Evolutionary conservation across 768 basidiomycete genomes (phyloP).

Genomic region (Trametes meyenii): DNA sequence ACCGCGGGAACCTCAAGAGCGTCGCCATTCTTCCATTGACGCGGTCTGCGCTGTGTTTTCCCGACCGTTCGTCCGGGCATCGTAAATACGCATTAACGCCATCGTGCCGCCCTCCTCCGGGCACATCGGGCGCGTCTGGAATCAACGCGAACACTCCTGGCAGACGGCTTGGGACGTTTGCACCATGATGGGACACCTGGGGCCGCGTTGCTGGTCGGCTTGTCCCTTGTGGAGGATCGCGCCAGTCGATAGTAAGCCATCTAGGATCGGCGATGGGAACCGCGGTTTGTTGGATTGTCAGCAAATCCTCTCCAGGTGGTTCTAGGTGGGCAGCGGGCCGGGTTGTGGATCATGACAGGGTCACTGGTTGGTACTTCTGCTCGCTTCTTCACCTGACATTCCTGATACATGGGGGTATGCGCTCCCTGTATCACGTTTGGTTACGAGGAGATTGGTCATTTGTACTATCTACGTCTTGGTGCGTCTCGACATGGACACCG

Average conservation of each 20-base stretch:
- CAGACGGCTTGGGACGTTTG: not conserved
- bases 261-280: constrained; percentile 4
- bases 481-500: too few relatives aligned
- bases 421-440: too few relatives aligned
- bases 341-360: too few relatives aligned
- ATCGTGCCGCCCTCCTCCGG: not conserved
- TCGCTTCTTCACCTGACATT: too few relatives aligned
- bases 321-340: too few relatives aligned
- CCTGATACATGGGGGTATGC: too few relatives aligned
- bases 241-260: not conserved
- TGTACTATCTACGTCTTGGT: too few relatives aligned
- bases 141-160: constrained; percentile 8
- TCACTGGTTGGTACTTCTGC: too few relatives aligned
- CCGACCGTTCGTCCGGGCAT: constrained; percentile 2
- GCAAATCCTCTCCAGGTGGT: not conserved
- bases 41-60: constrained; percentile 2
- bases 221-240: not conserved
- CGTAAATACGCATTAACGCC: constrained; percentile 25
- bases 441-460: too few relatives aligned
- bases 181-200: not conserved
- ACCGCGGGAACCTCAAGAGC: constrained; percentile 6
- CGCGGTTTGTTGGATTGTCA: not conserved
- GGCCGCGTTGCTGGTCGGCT: not conserved
- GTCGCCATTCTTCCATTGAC: not conserved
- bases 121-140: constrained; percentile 3